phyloP scores from a whole-genome alignment of 2,329 filamentous ascomycete genomes.

The Colletotrichum lindemuthianum region DNA sequence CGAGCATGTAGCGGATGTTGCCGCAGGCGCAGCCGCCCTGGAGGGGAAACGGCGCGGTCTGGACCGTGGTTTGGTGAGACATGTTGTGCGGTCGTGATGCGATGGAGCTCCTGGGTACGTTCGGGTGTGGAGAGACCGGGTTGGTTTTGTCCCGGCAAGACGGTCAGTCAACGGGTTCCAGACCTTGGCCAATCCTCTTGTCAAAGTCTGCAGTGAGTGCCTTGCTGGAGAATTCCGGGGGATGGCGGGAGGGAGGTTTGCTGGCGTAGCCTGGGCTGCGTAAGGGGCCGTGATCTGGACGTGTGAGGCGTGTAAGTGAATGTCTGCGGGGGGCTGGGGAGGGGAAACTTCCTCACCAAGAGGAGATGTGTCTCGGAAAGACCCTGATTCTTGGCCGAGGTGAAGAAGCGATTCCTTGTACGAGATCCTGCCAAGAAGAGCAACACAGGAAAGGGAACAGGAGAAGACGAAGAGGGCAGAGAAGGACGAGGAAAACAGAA shows the following conservation, averaged over 20 bases:
- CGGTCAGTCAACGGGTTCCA: conserved; percentile 3
- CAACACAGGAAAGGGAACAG: not conserved
- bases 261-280: not conserved
- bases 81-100: conserved; percentile 3
- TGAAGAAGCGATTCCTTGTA: not conserved
- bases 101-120: conserved; percentile 1
- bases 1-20: conserved; percentile 73
- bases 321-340: conserved; percentile 27
- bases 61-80: conserved; percentile 22
- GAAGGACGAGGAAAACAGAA: not conserved
- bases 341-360: not conserved
- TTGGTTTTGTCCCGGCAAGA: conserved; percentile 4
- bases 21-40: conserved; percentile 72
- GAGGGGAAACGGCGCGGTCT: conserved; percentile 39
- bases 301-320: conserved; percentile 21
- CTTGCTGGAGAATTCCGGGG: conserved; percentile 14
- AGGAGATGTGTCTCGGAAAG: conserved; percentile 21
- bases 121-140: conserved; percentile 25
- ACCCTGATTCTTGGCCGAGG: conserved; percentile 12
- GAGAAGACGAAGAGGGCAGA: not conserved
- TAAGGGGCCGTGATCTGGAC: conserved; percentile 18
- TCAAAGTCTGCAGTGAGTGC: not conserved
- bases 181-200: conserved; percentile 3
- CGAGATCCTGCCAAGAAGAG: not conserved
- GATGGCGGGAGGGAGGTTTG: conserved; percentile 3